Conservation (phyloP, 441 rosid species). For the Monsonia emarginata region DNA sequence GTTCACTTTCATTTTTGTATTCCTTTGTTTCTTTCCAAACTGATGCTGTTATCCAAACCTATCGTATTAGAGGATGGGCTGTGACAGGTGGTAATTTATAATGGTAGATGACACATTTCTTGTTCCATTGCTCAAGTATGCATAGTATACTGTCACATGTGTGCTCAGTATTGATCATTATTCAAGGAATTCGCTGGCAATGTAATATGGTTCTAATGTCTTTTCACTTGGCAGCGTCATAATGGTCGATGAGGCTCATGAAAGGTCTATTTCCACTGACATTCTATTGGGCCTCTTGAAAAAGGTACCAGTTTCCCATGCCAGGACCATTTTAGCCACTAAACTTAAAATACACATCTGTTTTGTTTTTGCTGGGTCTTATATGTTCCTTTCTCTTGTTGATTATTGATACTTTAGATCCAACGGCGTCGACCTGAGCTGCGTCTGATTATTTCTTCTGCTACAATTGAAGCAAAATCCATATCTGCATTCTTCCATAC, state of each 20-base stretch:
- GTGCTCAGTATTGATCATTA: no score
- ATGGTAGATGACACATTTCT: no score
- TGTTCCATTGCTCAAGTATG: no score
- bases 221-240: conserved; percentile 45
- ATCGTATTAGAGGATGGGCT: no score
- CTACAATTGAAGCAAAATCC: conserved; percentile 84
- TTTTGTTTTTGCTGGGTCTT: conserved; percentile 8
- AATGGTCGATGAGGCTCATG: conserved; percentile 99
- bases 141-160: no score
- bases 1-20: background rate
- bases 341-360: background rate
- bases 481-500: conserved; percentile 66
- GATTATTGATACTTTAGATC: conserved; percentile 35
- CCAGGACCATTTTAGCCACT: background rate
- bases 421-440: conserved; percentile 81
- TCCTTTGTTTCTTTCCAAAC: no score
- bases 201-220: background rate
- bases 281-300: conserved; percentile 84
- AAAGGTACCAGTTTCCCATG: conserved; percentile 40
- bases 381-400: conserved; percentile 10
- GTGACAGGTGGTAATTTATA: no score
- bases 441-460: conserved; percentile 82
- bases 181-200: no score
- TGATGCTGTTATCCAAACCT: no score
- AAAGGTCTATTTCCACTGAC: conserved; percentile 91